Base-by-base conservation (phyloP, 108 stramenopile species). In the Cylindrotheca fusiformis region DNA sequence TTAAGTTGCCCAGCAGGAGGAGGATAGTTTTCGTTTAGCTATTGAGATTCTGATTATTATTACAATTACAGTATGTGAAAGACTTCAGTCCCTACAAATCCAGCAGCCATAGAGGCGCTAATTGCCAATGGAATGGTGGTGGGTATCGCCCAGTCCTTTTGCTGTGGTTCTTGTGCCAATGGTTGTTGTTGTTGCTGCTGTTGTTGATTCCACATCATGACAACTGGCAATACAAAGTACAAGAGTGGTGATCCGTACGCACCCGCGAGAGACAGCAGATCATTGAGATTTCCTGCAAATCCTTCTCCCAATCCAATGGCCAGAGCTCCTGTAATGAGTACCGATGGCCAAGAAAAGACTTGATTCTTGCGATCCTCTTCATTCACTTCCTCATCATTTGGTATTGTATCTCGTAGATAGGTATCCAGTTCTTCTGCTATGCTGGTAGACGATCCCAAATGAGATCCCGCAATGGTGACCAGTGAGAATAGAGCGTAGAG, bases 381-480 rank as follows among this genome's bases (percentile, higher is more conserved):
- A 12, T 29, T 17, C 55, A 24, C n/a, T 10, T 31, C 19, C 19
- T n/a, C 14, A 18, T 6, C 18, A 52, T 20, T 8, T 90, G 90
- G 6, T 10, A 41, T 6, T 10, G 36, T 14, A 41, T 6, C 10
- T 41, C 36, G 36, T 10, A 41, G 47, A 55, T 72, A 72, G n/a
- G 58, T 67, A 45, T 84, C 81, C 17, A 82, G 71, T 48, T 90
- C 88, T 53, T 86, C 80, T 4, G 88, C 68, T 21, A 84, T 32
- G 5, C 81, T 80, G 72, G 84, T 81, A 47, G 70, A 55, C 48
- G 70, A 66, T 14, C 84, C 86, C 0, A 86, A 52, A 14, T 74
- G 66, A 1, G 80, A 80, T 44, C 86, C 90, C 26, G 83, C 60
- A 20, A 91, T 53, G 0, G 84, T 75, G 3, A 74, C 64, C 17